Base-by-base conservation (phyloP, 129 eudicot species). In the Dittrichia graveolens region DNA sequence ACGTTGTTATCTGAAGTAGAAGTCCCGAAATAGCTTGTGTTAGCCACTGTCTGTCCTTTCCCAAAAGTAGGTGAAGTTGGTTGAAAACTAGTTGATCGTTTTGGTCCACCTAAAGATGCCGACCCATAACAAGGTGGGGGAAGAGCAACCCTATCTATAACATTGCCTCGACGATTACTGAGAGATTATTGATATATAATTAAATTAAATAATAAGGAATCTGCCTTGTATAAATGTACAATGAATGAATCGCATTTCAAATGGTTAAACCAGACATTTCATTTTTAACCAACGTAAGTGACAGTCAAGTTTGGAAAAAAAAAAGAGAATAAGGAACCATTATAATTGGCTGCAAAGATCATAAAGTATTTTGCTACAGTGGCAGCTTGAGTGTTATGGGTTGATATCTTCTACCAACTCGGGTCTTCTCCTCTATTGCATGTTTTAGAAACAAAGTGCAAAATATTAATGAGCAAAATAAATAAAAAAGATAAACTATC, bases 51-150 rank as follows among this genome's bases (percentile, higher is more conserved):
- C 54, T 62, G 82, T 31, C 56, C 75, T 54, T 63, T 57, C 67
- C 60, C 50, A 9, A 77, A 61, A 81, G 86, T 65, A 41, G 92
- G 85, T 52, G 77, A 71, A 12, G 72, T 83, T 73, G 86, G 88
- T 52, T 79, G 81, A 63, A 80, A 89, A 71, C 71, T 83, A 79
- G 77, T 54, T 18, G 87, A 59, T 13, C 48, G 87, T 31, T 92
- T 92, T 16, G 95, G 69, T 55, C 83, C 76, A 63, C 83, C 85
- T 42, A 69, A 78, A 47, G 90, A 88, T 65, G 84, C 76, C 4
- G 84, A 68, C 66, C 85, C 84, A 35, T 90, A 90, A 56, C 19
- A 59, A 39, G 98, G 98, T 3, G 98, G 96, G 53, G 96, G 98
- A 34, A 92, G 96, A 66, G 95, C 56, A 69, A 92, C 64, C 79